These are phyloP conservation scores for Melanopsichium pennsylvanicum DNA, from an alignment of 1,284 basidiomycete genomes.

Conservation along the genomic window DNA sequence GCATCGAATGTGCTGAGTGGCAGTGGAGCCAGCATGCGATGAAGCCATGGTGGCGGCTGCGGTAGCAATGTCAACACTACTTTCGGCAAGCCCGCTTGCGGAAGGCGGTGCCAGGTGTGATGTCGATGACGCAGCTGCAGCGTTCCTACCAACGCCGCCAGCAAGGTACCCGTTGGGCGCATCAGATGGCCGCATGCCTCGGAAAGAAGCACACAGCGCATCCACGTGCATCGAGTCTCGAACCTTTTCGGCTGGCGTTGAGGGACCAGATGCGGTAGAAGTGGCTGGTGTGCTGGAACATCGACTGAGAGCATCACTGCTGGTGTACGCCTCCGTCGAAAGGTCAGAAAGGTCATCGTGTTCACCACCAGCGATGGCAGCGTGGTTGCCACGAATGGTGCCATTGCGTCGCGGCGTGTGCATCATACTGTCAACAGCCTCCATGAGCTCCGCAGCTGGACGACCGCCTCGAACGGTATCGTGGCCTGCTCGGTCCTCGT, in stretches of 20 bases:
- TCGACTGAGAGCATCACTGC: conserved; percentile 36
- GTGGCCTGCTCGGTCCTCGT: conserved; percentile 64
- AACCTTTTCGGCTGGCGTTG: conserved; percentile 35
- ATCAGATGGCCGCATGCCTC: conserved; percentile 44
- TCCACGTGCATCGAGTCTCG: conserved; percentile 51
- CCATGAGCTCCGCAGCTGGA: conserved; percentile 48
- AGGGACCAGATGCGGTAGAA: conserved; percentile 43
- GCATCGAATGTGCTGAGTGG: conserved; percentile 33
- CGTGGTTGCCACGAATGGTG: conserved; percentile 18
- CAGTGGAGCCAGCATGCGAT: conserved; percentile 31
- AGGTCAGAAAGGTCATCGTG: conserved; percentile 40
- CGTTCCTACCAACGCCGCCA: conserved; percentile 26
- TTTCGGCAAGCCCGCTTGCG: conserved; percentile 21
- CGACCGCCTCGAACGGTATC: conserved; percentile 53
- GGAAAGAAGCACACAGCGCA: conserved; percentile 45
- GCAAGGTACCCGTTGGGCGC: conserved; percentile 12
- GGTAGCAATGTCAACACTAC: conserved; percentile 34
- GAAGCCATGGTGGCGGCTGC: conserved; percentile 41
- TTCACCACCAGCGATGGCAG: conserved; percentile 13
- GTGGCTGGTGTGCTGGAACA: conserved; percentile 49
- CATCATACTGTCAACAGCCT: conserved; percentile 45
- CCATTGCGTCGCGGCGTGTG: conserved; percentile 33
- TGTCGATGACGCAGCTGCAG: conserved; percentile 14
- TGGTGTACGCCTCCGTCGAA: conserved; percentile 34
- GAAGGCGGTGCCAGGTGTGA: conserved; percentile 32